These are phyloP conservation scores for Saccharomyces kudriavzevii DNA, from an alignment of 805 yeast species.

Conservation along the genomic window DNA sequence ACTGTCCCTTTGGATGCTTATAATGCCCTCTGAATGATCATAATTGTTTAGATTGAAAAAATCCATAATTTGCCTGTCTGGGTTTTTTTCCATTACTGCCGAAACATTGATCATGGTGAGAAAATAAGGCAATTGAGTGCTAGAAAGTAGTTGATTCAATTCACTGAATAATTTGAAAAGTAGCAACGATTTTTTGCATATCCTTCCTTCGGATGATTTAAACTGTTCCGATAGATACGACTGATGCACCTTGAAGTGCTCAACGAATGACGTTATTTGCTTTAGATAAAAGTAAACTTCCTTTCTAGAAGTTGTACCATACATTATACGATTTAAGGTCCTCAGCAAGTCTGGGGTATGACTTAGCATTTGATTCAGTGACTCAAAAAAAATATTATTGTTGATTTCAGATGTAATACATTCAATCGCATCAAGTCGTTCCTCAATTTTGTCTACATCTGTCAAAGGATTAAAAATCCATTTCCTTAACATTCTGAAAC, in stretches of 20 bases:
- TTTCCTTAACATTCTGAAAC: conserved; percentile 51
- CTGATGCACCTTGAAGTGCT: conserved; percentile 26
- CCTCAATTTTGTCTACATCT: conserved; percentile 43
- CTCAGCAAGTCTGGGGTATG: conserved; percentile 50
- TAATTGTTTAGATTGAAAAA: conserved; percentile 36
- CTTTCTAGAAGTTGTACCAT: conserved; percentile 48
- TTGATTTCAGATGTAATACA: conserved; percentile 35
- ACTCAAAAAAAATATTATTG: conserved; percentile 32
- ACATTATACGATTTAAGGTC: conserved; percentile 49
- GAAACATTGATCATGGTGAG: conserved; percentile 43
- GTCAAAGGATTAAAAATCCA: conserved; percentile 77
- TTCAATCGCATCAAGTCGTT: conserved; percentile 56
- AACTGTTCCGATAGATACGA: conserved; percentile 25
- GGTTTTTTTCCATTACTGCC: conserved; percentile 45
- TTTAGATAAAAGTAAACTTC: conserved; percentile 51
- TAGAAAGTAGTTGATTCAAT: conserved; percentile 31
- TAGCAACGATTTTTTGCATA: conserved; percentile 23
- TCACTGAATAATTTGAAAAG: conserved; percentile 34
- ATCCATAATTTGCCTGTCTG: conserved; percentile 37
- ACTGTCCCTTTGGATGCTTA: conserved; percentile 33
- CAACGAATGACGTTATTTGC: conserved; percentile 34
- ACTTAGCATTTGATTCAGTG: conserved; percentile 29
- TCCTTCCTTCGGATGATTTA: conserved; percentile 10
- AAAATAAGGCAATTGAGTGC: conserved; percentile 30
- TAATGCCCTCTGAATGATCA: conserved; percentile 36